Evolutionary conservation across 306 rosid genomes (phyloP).

Genomic region (Erythrophleum fordii): DNA sequence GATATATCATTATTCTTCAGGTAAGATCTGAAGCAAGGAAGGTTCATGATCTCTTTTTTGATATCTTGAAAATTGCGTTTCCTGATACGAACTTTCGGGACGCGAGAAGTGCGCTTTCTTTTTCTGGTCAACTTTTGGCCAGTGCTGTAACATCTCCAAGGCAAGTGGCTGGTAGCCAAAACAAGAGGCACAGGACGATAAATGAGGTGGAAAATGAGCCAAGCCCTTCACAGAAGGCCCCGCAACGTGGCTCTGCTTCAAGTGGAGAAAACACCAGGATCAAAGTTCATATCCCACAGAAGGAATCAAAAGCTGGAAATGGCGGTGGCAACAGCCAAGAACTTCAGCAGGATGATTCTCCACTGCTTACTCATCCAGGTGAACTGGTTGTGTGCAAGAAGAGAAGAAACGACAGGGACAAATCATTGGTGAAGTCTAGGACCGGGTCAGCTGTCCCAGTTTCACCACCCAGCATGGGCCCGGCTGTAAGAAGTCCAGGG

Average conservation of each 20-base stretch:
- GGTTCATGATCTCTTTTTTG: slow-evolving; percentile 96
- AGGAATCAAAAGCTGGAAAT: slow-evolving; percentile 70
- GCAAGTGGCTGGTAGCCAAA: slow-evolving; percentile 56
- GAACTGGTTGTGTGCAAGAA: slow-evolving; percentile 97
- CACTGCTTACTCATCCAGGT: slow-evolving; percentile 88
- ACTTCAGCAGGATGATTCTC: slow-evolving; percentile 69
- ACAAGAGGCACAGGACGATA: slow-evolving; percentile 66
- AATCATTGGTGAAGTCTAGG: slow-evolving; percentile 65
- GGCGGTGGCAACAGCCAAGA: slow-evolving; percentile 61
- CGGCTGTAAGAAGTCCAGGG: slow-evolving; percentile 65
- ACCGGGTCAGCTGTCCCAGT: slow-evolving; percentile 69
- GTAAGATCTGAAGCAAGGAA: slow-evolving; percentile 93
- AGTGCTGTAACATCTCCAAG: slow-evolving; percentile 62
- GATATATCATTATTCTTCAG: slow-evolving; percentile 52
- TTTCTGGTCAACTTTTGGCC: slow-evolving; percentile 55
- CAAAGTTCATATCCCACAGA: slow-evolving; percentile 63
- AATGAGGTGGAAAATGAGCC: slow-evolving; percentile 73
- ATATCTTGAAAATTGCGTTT: slow-evolving; percentile 91
- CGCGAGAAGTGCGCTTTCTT: slow-evolving; percentile 76
- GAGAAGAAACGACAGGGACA: slow-evolving; percentile 96
- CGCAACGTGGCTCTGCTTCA: slow-evolving; percentile 58
- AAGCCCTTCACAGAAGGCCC: slow-evolving; percentile 61
- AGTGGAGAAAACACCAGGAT: slow-evolving; percentile 64
- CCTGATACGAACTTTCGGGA: slow-evolving; percentile 89
- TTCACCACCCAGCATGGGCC: slow-evolving; percentile 69